These are phyloP conservation scores for Colletotrichum sp. DNA, from an alignment of 2,329 filamentous ascomycete species.

Conservation along the genomic window DNA sequence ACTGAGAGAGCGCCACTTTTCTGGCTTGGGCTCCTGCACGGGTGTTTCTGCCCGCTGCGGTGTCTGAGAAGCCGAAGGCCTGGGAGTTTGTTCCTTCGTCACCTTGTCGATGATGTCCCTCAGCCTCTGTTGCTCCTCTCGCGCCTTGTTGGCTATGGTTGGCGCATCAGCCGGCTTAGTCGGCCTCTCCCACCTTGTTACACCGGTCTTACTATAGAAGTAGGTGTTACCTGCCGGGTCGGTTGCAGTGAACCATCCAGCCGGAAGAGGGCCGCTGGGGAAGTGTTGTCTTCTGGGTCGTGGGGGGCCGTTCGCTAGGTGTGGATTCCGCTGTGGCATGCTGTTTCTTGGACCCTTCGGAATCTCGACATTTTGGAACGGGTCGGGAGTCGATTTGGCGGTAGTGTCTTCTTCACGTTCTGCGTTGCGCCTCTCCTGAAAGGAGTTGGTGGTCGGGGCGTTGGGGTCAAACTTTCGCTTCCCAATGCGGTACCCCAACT, in stretches of 20 bases:
- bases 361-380: conserved; percentile 53
- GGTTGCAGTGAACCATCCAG: conserved; percentile 84
- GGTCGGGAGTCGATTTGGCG: conserved; percentile 41
- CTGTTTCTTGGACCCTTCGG: conserved; percentile 67
- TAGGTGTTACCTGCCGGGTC: conserved; percentile 77
- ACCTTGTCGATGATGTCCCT: conserved; percentile 88
- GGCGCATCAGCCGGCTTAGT: conserved; percentile 68
- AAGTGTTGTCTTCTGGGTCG: conserved; percentile 57
- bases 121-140: conserved; percentile 72
- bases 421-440: conserved; percentile 65
- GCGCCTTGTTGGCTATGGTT: conserved; percentile 68
- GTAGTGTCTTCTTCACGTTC: conserved; percentile 44
- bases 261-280: conserved; percentile 66
- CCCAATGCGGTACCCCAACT: conserved; percentile 91
- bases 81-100: conserved; percentile 69
- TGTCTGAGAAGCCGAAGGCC: conserved; percentile 63
- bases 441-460: conserved; percentile 56
- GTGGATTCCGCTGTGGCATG: conserved; percentile 56
- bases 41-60: conserved; percentile 64
- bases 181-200: conserved; percentile 83
- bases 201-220: conserved; percentile 81
- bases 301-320: conserved; percentile 46
- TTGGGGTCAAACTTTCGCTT: conserved; percentile 84
- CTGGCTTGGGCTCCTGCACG: conserved; percentile 63
- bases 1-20: conserved; percentile 73